phyloP scores from a whole-genome alignment of 805 yeast species.

The Candida insectorum region DNA sequence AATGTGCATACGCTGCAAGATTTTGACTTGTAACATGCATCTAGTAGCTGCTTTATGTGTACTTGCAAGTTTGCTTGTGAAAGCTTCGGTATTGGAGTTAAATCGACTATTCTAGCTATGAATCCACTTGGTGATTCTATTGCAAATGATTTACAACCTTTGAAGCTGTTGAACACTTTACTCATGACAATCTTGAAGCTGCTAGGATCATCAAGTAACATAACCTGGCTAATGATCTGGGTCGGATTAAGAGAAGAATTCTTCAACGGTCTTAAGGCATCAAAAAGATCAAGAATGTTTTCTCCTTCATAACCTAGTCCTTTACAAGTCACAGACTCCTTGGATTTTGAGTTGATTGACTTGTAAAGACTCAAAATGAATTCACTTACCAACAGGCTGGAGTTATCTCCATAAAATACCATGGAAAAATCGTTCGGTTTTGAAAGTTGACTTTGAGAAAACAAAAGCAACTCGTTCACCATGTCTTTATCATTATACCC shows the following conservation, averaged over 20 bases:
- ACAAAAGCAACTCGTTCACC: constrained; percentile 18
- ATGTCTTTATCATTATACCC: constrained; percentile 8
- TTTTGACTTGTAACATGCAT: constrained; percentile 2
- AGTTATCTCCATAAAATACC: constrained; percentile 3
- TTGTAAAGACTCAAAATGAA: constrained; percentile 2
- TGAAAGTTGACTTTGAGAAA: constrained; percentile 10
- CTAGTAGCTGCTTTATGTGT: too few species aligned
- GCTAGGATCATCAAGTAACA: constrained; percentile 11
- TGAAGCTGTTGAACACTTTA: constrained; percentile 1
- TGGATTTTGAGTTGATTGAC: neutral
- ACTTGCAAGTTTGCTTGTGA: too few species aligned
- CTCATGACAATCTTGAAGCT: constrained; percentile 8
- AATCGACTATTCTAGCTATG: too few species aligned
- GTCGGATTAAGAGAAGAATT: neutral
- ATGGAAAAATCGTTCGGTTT: constrained; percentile 1
- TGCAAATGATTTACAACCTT: too few species aligned
- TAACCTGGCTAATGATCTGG: constrained; percentile 7
- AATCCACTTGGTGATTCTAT: too few species aligned
- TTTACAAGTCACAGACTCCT: constrained; percentile 2
- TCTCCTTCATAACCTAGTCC: constrained; percentile 8
- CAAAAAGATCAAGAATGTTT: constrained; percentile 9
- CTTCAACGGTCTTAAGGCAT: constrained; percentile 4
- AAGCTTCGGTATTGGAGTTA: too few species aligned
- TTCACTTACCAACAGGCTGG: neutral
- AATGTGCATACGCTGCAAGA: constrained; percentile 3